Percentiles rank a stretch among this genome's conserved stretches.
These are phyloP conservation scores for Euptelea pleiosperma DNA, from an alignment of 164 flowering plant species.

Conservation along the genomic window DNA sequence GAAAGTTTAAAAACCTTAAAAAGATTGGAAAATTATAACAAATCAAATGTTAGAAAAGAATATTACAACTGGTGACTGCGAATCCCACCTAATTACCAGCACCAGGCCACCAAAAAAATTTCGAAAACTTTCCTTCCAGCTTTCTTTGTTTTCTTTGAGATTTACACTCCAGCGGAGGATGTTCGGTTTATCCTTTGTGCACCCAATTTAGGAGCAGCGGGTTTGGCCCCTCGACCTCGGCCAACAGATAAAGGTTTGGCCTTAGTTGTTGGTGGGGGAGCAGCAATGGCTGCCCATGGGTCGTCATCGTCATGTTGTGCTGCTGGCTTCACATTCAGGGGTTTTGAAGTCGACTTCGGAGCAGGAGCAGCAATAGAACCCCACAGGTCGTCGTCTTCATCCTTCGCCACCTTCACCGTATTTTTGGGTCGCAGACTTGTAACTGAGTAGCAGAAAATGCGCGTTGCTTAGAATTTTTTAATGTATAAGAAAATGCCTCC, in stretches of 20 bases:
- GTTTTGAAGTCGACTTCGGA: constrained; percentile 4
- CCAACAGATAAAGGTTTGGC: constrained; percentile 72
- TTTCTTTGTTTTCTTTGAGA: background rate
- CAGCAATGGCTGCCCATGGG: constrained; percentile 73
- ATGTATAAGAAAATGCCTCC: background rate
- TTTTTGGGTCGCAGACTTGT: constrained; percentile 42
- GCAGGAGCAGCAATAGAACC: constrained; percentile 28
- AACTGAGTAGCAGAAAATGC: constrained; percentile 27
- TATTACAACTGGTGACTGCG: constrained; percentile 15
- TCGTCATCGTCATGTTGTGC: constrained; percentile 21
- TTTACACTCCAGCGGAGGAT: constrained; percentile 57
- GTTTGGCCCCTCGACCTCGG: constrained; percentile 68
- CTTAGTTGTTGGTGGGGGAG: constrained; percentile 81
- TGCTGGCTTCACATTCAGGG: background rate
- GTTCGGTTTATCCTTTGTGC: constrained; percentile 87
- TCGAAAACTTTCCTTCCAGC: background rate
- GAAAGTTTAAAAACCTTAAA: background rate
- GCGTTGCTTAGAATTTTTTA: background rate
- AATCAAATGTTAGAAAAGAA: constrained; percentile 18
- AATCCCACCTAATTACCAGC: background rate
- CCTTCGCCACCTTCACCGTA: constrained; percentile 34
- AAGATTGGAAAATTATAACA: constrained; percentile 14
- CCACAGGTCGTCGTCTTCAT: constrained; percentile 69
- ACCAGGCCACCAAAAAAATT: background rate
- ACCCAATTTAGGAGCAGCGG: constrained; percentile 69